These are phyloP conservation scores for Zymoseptoria tritici DNA, from an alignment of 2,329 filamentous ascomycete species.

Conservation along the genomic window DNA sequence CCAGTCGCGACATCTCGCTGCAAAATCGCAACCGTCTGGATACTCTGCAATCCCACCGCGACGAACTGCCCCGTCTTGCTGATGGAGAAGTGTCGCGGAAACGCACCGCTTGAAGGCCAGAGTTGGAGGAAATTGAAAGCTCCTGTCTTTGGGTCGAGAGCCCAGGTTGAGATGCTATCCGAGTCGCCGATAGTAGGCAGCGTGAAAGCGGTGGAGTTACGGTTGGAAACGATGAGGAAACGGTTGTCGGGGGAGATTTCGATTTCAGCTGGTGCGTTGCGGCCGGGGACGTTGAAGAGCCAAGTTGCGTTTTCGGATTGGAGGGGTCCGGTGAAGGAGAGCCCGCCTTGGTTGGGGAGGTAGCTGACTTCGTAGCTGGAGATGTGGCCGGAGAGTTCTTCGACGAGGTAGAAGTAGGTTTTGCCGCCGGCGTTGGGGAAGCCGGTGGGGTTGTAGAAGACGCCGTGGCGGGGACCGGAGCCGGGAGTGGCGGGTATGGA, in stretches of 20 bases:
- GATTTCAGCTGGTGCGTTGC: conserved; percentile 51
- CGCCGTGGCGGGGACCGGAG: conserved; percentile 31
- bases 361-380: conserved; percentile 44
- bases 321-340: conserved; percentile 38
- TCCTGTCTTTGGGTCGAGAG: conserved; percentile 50
- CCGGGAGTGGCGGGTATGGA: conserved; percentile 24
- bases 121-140: conserved; percentile 48
- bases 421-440: conserved; percentile 14
- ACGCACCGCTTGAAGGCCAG: conserved; percentile 55
- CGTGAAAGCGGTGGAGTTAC: conserved; percentile 51
- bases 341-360: conserved; percentile 32
- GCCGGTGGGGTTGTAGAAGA: conserved; percentile 29
- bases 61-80: conserved; percentile 58
- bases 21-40: conserved; percentile 55
- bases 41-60: conserved; percentile 58
- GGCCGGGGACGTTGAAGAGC: conserved; percentile 36
- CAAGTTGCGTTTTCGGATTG: conserved; percentile 43
- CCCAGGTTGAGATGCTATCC: conserved; percentile 59
- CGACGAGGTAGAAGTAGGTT: conserved; percentile 35
- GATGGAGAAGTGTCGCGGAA: conserved; percentile 60
- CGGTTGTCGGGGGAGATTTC: conserved; percentile 43
- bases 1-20: conserved; percentile 54
- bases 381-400: conserved; percentile 46
- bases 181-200: conserved; percentile 40
- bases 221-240: conserved; percentile 61